phyloP scores from a whole-genome alignment of 2,329 filamentous ascomycete species.

The Colletotrichum echinochloae region DNA sequence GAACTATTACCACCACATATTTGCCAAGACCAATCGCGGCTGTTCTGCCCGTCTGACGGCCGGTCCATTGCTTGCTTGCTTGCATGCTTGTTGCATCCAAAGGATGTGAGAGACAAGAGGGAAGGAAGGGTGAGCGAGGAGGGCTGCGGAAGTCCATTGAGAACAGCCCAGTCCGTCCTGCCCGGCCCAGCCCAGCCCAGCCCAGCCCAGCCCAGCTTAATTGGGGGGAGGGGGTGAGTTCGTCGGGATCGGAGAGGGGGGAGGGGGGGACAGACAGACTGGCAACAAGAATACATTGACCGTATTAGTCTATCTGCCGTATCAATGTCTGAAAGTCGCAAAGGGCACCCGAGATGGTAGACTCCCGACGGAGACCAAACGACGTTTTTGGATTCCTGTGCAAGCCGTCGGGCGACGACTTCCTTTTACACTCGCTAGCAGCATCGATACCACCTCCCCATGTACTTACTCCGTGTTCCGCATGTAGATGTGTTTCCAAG shows the following conservation, averaged over 20 bases:
- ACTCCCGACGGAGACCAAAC: neutral
- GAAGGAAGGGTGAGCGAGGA: neutral
- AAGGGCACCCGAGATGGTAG: neutral
- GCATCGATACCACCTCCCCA: neutral
- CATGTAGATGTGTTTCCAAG: slow-evolving; percentile 1
- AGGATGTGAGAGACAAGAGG: neutral
- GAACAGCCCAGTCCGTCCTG: neutral
- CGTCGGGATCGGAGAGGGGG: slow-evolving; percentile 10
- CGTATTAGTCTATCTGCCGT: neutral
- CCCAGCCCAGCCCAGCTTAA: neutral
- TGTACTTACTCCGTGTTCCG: neutral
- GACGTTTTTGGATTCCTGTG: neutral
- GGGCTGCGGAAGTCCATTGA: neutral
- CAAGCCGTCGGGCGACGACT: neutral
- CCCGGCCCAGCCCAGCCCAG: neutral
- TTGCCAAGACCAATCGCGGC: slow-evolving; percentile 4
- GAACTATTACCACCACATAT: slow-evolving; percentile 19
- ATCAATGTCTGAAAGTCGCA: neutral
- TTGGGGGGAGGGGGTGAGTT: neutral
- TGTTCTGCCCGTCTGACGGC: slow-evolving; percentile 5
- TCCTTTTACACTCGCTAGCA: neutral
- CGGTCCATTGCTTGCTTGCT: neutral
- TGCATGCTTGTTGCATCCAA: neutral
- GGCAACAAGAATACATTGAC: neutral
- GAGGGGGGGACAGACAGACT: neutral